These are phyloP conservation scores for Nannizziopsis arthrosporioides DNA, from an alignment of 2,329 filamentous ascomycete genomes.

Conservation along the genomic window DNA sequence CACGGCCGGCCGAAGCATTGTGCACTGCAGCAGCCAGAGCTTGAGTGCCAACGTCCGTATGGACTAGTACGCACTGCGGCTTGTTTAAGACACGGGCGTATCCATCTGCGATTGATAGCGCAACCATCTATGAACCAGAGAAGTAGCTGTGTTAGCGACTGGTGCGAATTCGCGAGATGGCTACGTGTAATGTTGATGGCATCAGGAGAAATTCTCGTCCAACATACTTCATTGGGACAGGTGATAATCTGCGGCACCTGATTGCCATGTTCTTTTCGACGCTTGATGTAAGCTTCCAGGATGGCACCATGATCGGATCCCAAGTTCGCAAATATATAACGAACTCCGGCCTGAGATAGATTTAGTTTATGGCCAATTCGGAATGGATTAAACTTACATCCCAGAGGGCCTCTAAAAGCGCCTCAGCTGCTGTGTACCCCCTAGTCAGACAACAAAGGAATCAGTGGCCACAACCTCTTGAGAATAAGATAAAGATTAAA, in stretches of 20 bases:
- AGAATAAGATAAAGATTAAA: not conserved
- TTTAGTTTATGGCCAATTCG: not conserved
- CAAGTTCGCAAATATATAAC: constrained; percentile 43
- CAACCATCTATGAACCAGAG: constrained; percentile 54
- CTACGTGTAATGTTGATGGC: not conserved
- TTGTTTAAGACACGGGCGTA: constrained; percentile 61
- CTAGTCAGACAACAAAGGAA: constrained; percentile 10
- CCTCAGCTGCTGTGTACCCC: constrained; percentile 60
- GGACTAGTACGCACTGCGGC: constrained; percentile 66
- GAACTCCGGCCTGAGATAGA: constrained; percentile 36
- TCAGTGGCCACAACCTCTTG: not conserved
- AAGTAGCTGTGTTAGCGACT: constrained; percentile 14
- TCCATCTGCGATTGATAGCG: constrained; percentile 72
- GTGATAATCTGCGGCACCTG: constrained; percentile 64
- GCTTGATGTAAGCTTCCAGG: constrained; percentile 69
- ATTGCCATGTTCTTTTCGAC: constrained; percentile 53
- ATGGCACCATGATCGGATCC: constrained; percentile 58
- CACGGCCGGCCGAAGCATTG: constrained; percentile 63
- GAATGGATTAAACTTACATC: constrained; percentile 42
- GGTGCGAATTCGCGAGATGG: constrained; percentile 2
- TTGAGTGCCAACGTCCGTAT: constrained; percentile 73
- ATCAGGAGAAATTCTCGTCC: not conserved
- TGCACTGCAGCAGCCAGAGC: constrained; percentile 66
- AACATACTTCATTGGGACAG: constrained; percentile 61
- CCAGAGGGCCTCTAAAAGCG: constrained; percentile 73